Percentiles rank a stretch among this genome's conserved stretches.
phyloP scores from a whole-genome alignment of 192 early-diverging fungal genomes.

The Jimgerdemannia lactiflua region DNA sequence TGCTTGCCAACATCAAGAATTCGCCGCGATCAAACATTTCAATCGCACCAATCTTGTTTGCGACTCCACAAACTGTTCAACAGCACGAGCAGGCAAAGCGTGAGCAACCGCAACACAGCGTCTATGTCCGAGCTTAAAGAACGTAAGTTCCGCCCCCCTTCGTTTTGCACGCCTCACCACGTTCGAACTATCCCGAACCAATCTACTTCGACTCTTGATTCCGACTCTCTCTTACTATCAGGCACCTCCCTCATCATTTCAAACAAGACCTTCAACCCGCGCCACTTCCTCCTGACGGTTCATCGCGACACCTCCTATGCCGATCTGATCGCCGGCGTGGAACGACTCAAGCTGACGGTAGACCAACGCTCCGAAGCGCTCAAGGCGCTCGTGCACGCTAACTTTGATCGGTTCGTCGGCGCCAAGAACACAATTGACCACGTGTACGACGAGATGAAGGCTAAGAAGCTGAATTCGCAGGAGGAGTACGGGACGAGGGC shows the following conservation, averaged over 20 bases:
- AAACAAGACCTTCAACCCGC: constrained; percentile 56
- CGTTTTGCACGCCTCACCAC: not conserved
- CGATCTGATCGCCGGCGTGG: constrained; percentile 77
- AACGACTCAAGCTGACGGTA: constrained; percentile 66
- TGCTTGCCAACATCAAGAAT: too few species aligned
- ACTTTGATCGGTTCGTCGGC: constrained; percentile 96
- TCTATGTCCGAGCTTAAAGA: not conserved
- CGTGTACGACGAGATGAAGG: constrained; percentile 90
- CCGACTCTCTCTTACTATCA: constrained; percentile 33
- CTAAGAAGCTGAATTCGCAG: constrained; percentile 74
- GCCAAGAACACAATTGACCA: constrained; percentile 96
- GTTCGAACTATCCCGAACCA: too few species aligned
- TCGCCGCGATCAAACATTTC: too few species aligned
- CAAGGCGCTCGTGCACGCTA: constrained; percentile 88
- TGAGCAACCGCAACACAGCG: constrained; percentile 24
- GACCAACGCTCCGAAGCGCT: constrained; percentile 83
- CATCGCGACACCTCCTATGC: constrained; percentile 85
- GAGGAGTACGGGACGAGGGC: constrained; percentile 80
- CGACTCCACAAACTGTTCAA: constrained; percentile 4
- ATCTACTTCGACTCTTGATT: not conserved
- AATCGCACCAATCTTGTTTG: not conserved
- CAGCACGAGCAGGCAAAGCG: constrained; percentile 12
- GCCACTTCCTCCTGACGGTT: constrained; percentile 74
- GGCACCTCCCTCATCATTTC: constrained; percentile 45
- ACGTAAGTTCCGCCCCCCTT: not conserved